These are phyloP conservation scores for Cutaneotrichosporon cyanovorans DNA, from an alignment of 1,284 basidiomycete genomes.

Conservation along the genomic window DNA sequence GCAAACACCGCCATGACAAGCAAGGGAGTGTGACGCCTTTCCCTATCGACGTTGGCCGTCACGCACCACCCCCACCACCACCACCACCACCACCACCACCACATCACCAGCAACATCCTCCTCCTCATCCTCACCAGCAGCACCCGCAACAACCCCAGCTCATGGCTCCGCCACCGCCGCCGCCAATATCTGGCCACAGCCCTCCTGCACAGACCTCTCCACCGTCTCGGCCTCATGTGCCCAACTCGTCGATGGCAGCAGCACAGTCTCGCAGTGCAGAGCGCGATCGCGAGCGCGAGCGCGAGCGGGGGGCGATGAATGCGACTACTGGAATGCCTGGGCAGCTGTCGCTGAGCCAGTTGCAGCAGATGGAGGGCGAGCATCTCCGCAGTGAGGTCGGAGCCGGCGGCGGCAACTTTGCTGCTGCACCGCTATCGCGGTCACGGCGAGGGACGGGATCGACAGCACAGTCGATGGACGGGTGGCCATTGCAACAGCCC, in stretches of 20 bases:
- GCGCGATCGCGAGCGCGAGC: too few species aligned
- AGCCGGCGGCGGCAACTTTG: too few species aligned
- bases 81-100: constrained; percentile 17
- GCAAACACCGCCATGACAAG: constrained; percentile 5
- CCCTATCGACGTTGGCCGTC: constrained; percentile 26
- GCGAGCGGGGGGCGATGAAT: too few species aligned
- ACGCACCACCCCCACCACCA: constrained; percentile 7
- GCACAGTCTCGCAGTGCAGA: neutral
- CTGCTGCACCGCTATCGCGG: neutral
- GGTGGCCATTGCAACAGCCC: too few species aligned
- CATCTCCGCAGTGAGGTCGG: constrained; percentile 1
- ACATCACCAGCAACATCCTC: constrained; percentile 12
- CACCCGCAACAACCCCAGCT: neutral
- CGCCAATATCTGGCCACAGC: constrained; percentile 1
- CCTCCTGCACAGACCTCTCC: constrained; percentile 1
- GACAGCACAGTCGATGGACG: neutral
- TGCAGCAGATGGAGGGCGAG: constrained; percentile 8
- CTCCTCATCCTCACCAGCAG: neutral
- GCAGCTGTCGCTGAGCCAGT: neutral
- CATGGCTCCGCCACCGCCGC: neutral
- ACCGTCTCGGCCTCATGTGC: neutral
- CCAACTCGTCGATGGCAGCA: too few species aligned
- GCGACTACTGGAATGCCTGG: too few species aligned
- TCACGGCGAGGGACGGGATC: constrained; percentile 5
- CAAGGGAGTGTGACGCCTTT: constrained; percentile 32